These are phyloP conservation scores for Sporisorium scitamineum DNA, from an alignment of 1,284 basidiomycete species.

Conservation along the genomic window DNA sequence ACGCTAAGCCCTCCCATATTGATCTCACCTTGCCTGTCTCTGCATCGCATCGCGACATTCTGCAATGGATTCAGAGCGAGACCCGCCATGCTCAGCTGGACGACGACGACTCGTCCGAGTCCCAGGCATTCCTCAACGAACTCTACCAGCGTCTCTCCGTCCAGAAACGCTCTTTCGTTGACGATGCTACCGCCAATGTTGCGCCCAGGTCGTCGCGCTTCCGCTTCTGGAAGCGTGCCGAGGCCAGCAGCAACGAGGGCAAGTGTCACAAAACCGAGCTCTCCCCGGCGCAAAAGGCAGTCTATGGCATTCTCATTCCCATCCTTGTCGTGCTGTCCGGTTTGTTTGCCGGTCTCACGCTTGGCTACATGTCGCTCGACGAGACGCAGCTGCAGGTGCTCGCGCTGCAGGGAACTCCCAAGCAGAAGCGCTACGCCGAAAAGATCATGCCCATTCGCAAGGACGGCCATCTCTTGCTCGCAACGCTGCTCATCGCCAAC, in stretches of 20 bases:
- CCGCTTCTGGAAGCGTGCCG: slow-evolving; percentile 43
- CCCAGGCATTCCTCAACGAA: slow-evolving; percentile 31
- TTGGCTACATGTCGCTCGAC: slow-evolving; percentile 93
- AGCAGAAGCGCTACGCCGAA: slow-evolving; percentile 82
- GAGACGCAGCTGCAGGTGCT: slow-evolving; percentile 90
- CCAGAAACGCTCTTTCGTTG: slow-evolving; percentile 19
- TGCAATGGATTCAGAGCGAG: slow-evolving; percentile 31
- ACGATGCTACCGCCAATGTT: background rate
- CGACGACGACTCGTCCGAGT: background rate
- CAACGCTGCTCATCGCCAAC: slow-evolving; percentile 68
- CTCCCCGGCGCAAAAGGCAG: slow-evolving; percentile 43
- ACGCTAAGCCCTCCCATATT: slow-evolving; percentile 17
- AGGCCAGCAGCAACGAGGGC: slow-evolving; percentile 2
- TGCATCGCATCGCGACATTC: slow-evolving; percentile 6
- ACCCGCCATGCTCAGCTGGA: background rate
- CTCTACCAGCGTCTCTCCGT: slow-evolving; percentile 35
- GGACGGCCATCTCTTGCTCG: slow-evolving; percentile 70
- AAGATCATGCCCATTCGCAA: slow-evolving; percentile 86
- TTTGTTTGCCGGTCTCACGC: slow-evolving; percentile 79
- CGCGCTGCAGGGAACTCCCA: slow-evolving; percentile 82
- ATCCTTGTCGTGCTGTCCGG: slow-evolving; percentile 74
- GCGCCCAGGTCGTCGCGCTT: slow-evolving; percentile 11
- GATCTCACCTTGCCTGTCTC: background rate
- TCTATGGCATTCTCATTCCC: slow-evolving; percentile 72
- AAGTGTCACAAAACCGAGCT: slow-evolving; percentile 31